Percentiles rank a stretch among this genome's conserved stretches.
Conservation (phyloP, 2,329 filamentous ascomycete species). For the Aspergillus amoenus region DNA sequence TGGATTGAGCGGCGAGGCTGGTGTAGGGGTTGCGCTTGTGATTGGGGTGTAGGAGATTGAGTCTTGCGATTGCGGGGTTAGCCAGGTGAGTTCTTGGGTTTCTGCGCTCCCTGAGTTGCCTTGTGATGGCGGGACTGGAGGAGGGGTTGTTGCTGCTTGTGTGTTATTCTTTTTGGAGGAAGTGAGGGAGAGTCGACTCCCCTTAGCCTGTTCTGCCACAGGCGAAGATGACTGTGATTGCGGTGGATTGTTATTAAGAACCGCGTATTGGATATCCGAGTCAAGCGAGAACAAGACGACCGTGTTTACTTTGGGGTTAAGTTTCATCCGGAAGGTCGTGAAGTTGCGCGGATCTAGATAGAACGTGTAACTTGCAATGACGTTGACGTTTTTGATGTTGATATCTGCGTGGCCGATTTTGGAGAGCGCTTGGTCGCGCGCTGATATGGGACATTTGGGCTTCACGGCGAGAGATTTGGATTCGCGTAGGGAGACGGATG, state of each 20-base stretch:
- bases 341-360: conserved; percentile 33
- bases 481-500: conserved; percentile 30
- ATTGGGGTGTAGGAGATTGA: conserved; percentile 20
- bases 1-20: background rate
- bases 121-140: background rate
- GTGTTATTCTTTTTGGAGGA: background rate
- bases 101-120: background rate
- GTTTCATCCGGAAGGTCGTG: conserved; percentile 33
- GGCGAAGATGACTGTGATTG: background rate
- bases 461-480: conserved; percentile 32
- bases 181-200: background rate
- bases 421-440: conserved; percentile 26
- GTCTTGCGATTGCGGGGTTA: conserved; percentile 26
- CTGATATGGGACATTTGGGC: conserved; percentile 23
- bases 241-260: conserved; percentile 14
- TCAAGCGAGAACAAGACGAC: conserved; percentile 30
- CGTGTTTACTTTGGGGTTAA: conserved; percentile 28
- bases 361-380: conserved; percentile 28
- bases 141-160: background rate
- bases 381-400: conserved; percentile 13
- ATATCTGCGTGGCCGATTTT: conserved; percentile 21
- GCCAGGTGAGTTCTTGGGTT: conserved; percentile 15
- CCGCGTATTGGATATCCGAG: conserved; percentile 26
- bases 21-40: background rate
- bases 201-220: background rate